Evolutionary conservation across 257 asterid genomes (phyloP), one percentile per base, ranked within the genome.

Genomic region (Echium plantagineum): DNA sequence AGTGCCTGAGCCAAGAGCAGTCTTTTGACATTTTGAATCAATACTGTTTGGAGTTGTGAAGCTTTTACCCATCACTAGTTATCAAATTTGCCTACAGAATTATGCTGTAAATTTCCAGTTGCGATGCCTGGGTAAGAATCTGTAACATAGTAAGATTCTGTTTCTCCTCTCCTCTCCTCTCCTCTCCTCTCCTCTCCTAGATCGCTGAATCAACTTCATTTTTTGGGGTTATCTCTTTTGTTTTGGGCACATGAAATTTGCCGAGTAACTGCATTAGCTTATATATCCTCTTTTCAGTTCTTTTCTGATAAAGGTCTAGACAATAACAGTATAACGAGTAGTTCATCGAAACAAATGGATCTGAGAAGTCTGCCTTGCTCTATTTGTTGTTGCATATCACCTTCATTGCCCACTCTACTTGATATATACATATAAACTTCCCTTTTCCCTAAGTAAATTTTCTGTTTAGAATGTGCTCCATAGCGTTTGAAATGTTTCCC

Each of bases 1-100:
- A 84, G 63, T 83, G 91, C 73, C 67, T 58, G 52, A 90, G 83
- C 69, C 80, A 63, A 69, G 67, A 53, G 61, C 66, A 21, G 63
- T 63, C 59, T 55, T 22, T 58, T 9, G 35, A 58, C 38, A 42
- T 49, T 52, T 15, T 38, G 52, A 48, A n/a, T 49, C 46, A 28
- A 47, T 24, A 52, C 48, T 30, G 47, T 64, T 19, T 61, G 61
- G 30, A 48, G 51, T 61, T 59, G n/a, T 59, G 62, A 51, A 64
- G 28, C 35, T 57, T 6, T 13, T 24, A 20, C 22, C 24, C 55
- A 32, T 22, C 10, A 55, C 22, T 3, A 28, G 32, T 28, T 28
- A 28, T 28, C 32, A 28, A 28, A 28, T 2, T 60, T 64, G 47
- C 57, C 21, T 55, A 42, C 68, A 54, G 22, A 31, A 15, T 53